Conservation (phyloP, 2,329 filamentous ascomycete species). For the Colletotrichum phormii region DNA sequence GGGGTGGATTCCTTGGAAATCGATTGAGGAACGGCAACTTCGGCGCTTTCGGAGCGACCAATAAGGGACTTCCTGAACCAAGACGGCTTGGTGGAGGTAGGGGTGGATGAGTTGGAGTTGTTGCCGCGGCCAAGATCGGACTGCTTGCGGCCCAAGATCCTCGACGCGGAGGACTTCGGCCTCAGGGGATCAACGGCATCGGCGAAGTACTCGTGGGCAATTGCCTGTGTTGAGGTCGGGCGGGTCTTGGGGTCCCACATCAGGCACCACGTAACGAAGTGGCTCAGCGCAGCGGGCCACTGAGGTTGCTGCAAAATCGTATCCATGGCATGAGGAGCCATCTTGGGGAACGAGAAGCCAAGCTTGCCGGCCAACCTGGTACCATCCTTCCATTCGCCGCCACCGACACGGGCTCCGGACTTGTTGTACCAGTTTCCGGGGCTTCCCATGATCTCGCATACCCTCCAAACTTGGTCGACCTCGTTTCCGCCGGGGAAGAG, state of each 20-base stretch:
- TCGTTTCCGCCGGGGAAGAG: constrained; percentile 98
- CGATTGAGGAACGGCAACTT: constrained; percentile 63
- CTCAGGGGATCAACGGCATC: constrained; percentile 93
- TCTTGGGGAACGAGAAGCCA: constrained; percentile 98
- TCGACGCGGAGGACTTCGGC: constrained; percentile 89
- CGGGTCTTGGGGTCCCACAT: constrained; percentile 98
- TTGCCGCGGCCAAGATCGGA: constrained; percentile 81
- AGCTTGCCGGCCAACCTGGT: constrained; percentile 93
- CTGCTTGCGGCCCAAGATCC: constrained; percentile 88
- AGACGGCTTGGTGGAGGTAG: constrained; percentile 84
- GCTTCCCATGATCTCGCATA: constrained; percentile 99
- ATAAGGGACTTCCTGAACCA: constrained; percentile 98
- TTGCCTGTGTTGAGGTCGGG: constrained; percentile 92
- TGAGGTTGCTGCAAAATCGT: constrained; percentile 90
- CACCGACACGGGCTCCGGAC: constrained; percentile 84
- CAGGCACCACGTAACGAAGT: constrained; percentile 98
- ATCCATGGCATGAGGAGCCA: constrained; percentile 97
- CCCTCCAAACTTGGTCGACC: constrained; percentile 98
- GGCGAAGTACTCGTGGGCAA: constrained; percentile 93
- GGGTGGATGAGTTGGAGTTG: constrained; percentile 67
- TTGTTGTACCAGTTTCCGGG: constrained; percentile 99
- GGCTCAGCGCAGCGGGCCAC: constrained; percentile 88
- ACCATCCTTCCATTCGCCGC: constrained; percentile 97
- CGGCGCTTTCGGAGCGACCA: constrained; percentile 77
- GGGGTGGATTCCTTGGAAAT: constrained; percentile 61